Base-by-base conservation (phyloP, 345 rosid genomes). In the Mallotus nudiflorus region DNA sequence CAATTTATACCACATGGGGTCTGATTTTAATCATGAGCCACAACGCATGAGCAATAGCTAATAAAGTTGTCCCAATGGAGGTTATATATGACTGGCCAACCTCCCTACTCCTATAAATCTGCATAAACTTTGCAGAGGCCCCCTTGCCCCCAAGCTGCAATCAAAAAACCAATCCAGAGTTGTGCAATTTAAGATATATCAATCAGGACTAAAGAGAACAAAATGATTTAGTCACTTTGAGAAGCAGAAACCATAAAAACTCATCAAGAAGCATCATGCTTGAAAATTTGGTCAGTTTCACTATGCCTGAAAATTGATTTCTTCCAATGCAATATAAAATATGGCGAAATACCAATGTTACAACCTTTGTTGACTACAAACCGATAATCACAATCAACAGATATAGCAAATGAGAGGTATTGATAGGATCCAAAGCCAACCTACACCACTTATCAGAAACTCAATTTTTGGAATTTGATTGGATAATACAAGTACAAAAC, bases 11-110 rank as follows among this genome's bases (percentile, higher is more conserved):
- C 88, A 92, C 96, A 86, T 88, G 85, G 14, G 97, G 98, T 71
- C 98, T 84, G 75, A 92, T 85, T 77, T 76, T 77, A 66, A 92
- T 79, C 97, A 89, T 92, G 55, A 95, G 76, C 84, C 85, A 86
- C 46, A 87, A 63, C 40, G 93, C 97, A 60, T 89, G 92, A 72
- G 77, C 80, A 0, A 74, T 67, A 68, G 97, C 97, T 52, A 86
- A 77, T 71, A 90, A 79, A 69, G 97, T 88, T 69, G 97, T 89
- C 81, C 91, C 88, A 44, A 89, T 81, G 69, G 97, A 95, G 59
- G 99, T 95, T 62, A 87, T 52, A 72, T 90, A 92, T 20, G 97
- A 92, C 69, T 92, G 98, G 60, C 98, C 99, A 69, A 92, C 99
- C 85, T 95, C 98, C 72, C 99, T 83, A 75, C 98, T 95, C 77